A percentile compares a stretch with the other conserved stretches of the same genome.
phyloP scores from a whole-genome alignment of 495 filamentous ascomycete genomes.

The Sphaerosporella brunnea region DNA sequence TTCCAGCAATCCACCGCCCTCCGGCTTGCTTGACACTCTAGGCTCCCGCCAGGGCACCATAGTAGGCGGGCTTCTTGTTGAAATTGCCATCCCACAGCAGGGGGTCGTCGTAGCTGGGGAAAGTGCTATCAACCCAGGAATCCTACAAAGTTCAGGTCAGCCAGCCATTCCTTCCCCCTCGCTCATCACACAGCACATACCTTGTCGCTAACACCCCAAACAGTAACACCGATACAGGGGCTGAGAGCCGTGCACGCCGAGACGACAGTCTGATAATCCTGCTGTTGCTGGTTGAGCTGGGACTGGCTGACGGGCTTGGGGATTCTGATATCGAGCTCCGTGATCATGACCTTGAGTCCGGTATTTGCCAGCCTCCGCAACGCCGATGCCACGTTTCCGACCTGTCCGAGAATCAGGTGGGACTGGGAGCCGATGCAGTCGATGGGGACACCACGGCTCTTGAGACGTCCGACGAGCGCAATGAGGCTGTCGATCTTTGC shows the following conservation, averaged over 20 bases:
- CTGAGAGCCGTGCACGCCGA: constrained; percentile 28
- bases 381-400: background rate
- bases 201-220: constrained; percentile 55
- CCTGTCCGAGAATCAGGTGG: constrained; percentile 37
- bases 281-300: constrained; percentile 3
- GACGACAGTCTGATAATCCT: constrained; percentile 45
- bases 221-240: constrained; percentile 57
- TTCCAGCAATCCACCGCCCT: too few species aligned
- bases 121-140: constrained; percentile 39
- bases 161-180: background rate
- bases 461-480: constrained; percentile 33
- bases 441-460: constrained; percentile 36
- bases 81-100: constrained; percentile 51
- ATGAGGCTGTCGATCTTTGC: constrained; percentile 34
- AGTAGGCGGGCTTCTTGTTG: constrained; percentile 48
- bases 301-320: constrained; percentile 7
- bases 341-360: constrained; percentile 40
- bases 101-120: constrained; percentile 29
- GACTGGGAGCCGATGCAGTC: constrained; percentile 44
- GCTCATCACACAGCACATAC: constrained; percentile 23
- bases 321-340: constrained; percentile 43
- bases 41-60: constrained; percentile 28
- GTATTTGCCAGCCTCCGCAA: background rate
- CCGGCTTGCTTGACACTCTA: background rate
- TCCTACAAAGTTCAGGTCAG: background rate